Conservation (phyloP, 129 eudicot genomes). For the sunflower (Helianthus annuus) region DNA sequence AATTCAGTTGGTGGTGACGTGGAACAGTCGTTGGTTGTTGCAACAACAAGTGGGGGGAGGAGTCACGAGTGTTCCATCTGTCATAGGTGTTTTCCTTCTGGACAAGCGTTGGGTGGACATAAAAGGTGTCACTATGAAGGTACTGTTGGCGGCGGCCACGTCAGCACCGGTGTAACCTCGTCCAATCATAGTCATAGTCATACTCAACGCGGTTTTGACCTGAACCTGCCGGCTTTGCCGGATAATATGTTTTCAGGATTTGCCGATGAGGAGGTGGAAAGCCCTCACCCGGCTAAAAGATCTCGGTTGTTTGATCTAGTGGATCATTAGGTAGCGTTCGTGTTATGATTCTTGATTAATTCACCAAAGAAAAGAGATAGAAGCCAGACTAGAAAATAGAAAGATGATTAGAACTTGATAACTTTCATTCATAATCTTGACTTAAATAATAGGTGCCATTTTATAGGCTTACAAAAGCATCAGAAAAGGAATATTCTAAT, state of each 20-base stretch:
- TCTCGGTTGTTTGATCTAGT: slow-evolving; percentile 34
- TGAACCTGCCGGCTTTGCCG: slow-evolving; percentile 55
- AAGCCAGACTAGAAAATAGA: no score
- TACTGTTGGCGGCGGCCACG: slow-evolving; percentile 27
- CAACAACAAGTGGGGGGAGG: slow-evolving; percentile 42
- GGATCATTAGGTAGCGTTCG: not conserved
- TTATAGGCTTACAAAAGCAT: no score
- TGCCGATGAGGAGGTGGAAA: slow-evolving; percentile 48
- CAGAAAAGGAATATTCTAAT: no score
- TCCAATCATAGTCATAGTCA: slow-evolving; percentile 21
- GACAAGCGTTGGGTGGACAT: slow-evolving; percentile 96
- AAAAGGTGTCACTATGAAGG: slow-evolving; percentile 96
- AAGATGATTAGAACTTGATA: no score
- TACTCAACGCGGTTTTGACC: slow-evolving; percentile 49
- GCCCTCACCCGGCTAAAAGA: slow-evolving; percentile 56
- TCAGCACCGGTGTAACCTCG: slow-evolving; percentile 40
- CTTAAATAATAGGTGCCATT: no score
- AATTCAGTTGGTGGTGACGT: slow-evolving; percentile 37
- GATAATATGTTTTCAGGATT: slow-evolving; percentile 25
- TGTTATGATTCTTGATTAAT: no score
- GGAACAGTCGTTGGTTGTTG: slow-evolving; percentile 33
- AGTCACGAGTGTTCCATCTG: slow-evolving; percentile 91
- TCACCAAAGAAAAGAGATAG: no score
- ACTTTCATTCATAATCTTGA: no score
- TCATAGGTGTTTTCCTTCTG: slow-evolving; percentile 76